Evolutionary conservation across 2,329 filamentous ascomycete species (phyloP).

Genomic region (Blumeria hordei): DNA sequence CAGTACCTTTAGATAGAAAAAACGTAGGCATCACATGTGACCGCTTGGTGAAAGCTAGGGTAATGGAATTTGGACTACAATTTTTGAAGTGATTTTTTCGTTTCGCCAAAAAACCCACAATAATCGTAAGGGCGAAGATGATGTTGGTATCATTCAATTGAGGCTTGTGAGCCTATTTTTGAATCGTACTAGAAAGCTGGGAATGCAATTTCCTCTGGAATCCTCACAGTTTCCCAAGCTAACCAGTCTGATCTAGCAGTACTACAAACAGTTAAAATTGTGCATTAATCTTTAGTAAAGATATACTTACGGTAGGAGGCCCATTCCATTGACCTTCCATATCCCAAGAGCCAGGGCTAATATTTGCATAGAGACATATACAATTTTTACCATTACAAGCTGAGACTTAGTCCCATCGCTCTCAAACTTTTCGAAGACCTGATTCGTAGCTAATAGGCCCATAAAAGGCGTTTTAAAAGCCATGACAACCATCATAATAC

Average conservation of each 20-base stretch:
- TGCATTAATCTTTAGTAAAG: background rate
- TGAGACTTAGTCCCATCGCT: constrained; percentile 50
- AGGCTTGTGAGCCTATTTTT: too few relatives aligned
- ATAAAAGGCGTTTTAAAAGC: constrained; percentile 90
- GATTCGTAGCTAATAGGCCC: constrained; percentile 59
- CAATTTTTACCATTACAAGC: constrained; percentile 61
- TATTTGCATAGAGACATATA: constrained; percentile 72
- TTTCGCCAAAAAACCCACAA: too few relatives aligned
- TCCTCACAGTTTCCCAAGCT: constrained; percentile 48
- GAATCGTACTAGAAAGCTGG: constrained; percentile 12
- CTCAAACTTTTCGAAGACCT: constrained; percentile 79
- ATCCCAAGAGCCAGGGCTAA: constrained; percentile 63
- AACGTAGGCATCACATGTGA: too few relatives aligned
- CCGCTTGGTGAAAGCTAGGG: too few relatives aligned
- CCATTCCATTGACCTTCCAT: constrained; percentile 96
- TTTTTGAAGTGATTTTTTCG: too few relatives aligned
- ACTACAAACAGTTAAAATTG: constrained; percentile 22
- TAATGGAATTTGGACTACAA: too few relatives aligned
- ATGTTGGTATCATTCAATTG: too few relatives aligned
- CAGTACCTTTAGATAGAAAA: too few relatives aligned
- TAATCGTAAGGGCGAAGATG: too few relatives aligned
- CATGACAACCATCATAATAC: constrained; percentile 99
- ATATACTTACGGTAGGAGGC: constrained; percentile 55
- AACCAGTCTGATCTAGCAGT: constrained; percentile 95
- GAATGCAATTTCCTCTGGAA: constrained; percentile 14